Percentiles rank a stretch among this genome's conserved stretches.
Conservation (phyloP, 257 asterid species). For the Plectranthus barbatus region DNA sequence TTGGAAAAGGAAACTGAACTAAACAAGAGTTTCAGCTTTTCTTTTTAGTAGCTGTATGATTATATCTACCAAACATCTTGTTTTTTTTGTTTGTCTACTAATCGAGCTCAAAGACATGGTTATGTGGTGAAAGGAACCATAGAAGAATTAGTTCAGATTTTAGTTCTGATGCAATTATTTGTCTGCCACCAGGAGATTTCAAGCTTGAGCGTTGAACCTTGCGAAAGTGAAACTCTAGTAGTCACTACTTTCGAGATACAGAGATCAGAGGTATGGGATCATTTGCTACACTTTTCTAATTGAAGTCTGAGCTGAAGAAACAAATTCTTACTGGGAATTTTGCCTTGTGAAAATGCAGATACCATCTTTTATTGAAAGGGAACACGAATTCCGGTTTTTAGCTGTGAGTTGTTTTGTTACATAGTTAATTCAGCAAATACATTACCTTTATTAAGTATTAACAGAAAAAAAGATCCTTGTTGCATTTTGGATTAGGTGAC, state of each 20-base stretch:
- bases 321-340: constrained; percentile 14
- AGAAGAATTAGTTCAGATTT: background rate
- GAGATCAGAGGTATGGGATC: constrained; percentile 68
- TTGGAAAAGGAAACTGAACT: background rate
- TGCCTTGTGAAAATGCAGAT: constrained; percentile 44
- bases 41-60: background rate
- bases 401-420: constrained; percentile 52
- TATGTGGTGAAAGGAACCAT: background rate
- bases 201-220: constrained; percentile 91
- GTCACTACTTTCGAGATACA: constrained; percentile 79
- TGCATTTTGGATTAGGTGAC: constrained; percentile 43
- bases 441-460: too few relatives aligned
- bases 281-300: background rate
- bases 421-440: background rate
- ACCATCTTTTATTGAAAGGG: constrained; percentile 87
- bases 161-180: constrained; percentile 3
- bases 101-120: background rate
- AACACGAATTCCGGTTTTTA: constrained; percentile 88
- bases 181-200: constrained; percentile 66
- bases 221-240: constrained; percentile 65
- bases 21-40: background rate
- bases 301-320: constrained; percentile 5
- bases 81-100: background rate
- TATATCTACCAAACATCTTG: background rate
- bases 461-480: too few relatives aligned